Base-by-base conservation (phyloP, 2,329 filamentous ascomycete genomes). In the Colletotrichum caudatum region DNA sequence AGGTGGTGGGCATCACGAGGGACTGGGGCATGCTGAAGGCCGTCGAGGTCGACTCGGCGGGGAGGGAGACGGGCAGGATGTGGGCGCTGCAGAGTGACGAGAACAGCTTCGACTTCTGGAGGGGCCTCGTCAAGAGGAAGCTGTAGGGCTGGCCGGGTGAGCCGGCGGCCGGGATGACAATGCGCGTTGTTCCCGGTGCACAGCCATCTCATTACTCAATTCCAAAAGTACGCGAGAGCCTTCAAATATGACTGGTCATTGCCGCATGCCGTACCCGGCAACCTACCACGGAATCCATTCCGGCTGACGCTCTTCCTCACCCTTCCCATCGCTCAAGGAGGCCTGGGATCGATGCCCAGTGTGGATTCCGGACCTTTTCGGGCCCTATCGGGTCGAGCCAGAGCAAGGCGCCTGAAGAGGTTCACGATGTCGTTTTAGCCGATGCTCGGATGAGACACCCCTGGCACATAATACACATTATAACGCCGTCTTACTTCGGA, bases 101-200 rank as follows among this genome's bases (percentile, higher is more conserved):
- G 79, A 99, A 99, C 78, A 98, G 95, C 80, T 99, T 99, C 84
- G 96, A 99, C 82, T 99, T 97, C 80, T 97, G 97, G 83, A 93
- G 89, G 78, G 96, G 96, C 0, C 78, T 99, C 77, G 84, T 99
- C 26, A 94, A 90, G 84, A 89, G 92, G 77, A 98, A 97, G 85
- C 81, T 91, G 2, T 94, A 79, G 73, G 33, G 14, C 5, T 14
- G 41, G n/a, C 9, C 20, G 29, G 18, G 4, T 11, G 11, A 23
- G 41, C 26, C 26, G 9, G 33, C 26, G 9, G 33, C 2, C 3
- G 7, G 3, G 59, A 48, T 48, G 6, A 5, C 1, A 48, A 26
- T 16, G 16, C 39, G 11, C 9, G 23, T n/a, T 59, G n/a, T 23
- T 12, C 7, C 7, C 1, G 5, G 46, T 9, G 46, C n/a, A 39